Evolutionary conservation across 2,329 filamentous ascomycete genomes (phyloP), one percentile per base, ranked within the genome.

Genomic region (Didymellaceae sp.): DNA sequence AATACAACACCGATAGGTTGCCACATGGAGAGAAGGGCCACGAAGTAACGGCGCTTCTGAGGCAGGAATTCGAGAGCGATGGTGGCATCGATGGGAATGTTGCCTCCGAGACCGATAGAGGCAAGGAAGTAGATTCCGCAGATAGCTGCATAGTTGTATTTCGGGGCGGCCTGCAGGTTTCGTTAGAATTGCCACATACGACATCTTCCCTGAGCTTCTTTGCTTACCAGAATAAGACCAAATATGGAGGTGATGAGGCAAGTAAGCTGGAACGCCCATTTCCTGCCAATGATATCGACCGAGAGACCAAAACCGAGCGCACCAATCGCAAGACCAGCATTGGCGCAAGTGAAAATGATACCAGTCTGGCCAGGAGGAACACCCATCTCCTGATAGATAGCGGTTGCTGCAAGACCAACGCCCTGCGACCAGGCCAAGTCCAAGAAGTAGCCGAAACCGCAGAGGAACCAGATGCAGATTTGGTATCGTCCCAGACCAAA

Each of bases 391-490:
- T 66, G 61, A n/a, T 68, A 68, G 22, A 68, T 60, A 6, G 65
- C 59, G 2, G 62, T 57, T 2, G 62, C 55, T 20, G 64, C 62
- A 21, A 68, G 37, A 20, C 65, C 65, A 6, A 68, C 63, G 39
- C 65, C 63, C 26, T 68, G 63, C 10, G 63, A 48, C 65, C 65
- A 67, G n/a, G 65, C 63, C n/a, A 67, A 52, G 24, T 68, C 65
- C 20, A 68, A 51, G 28, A 68, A 68, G 39, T 68, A 68, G 16
- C 65, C 65, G 34, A 68, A 68, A 11, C 65, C 65, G 39, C 65
- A 68, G 8, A 68, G 62, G 24, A 68, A 65, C 65, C 65, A 68
- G 41, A 68, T 66, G 40, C 65, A 68, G 54, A 66, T 59, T 22
- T 68, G 65, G 25, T 68, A 68, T 30, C 38, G 57, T 11, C 65